Evolutionary conservation across 805 yeast genomes (phyloP), one percentile per base, ranked within the genome.

Genomic region (Candida palmyrensis): DNA sequence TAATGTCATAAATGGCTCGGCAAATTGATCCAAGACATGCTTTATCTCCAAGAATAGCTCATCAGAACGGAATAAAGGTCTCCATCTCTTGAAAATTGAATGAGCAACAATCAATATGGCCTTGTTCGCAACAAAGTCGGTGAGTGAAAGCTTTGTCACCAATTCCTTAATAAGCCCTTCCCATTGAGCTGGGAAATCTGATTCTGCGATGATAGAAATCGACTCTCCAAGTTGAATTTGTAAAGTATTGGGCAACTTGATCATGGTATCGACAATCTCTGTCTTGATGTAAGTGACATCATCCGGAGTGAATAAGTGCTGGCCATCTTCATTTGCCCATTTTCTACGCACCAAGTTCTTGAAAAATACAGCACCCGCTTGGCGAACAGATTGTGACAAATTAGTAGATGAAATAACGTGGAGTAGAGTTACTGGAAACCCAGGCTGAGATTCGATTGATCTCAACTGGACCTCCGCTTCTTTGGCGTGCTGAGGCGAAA

Each of bases 191-290:
- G 98, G 98, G 62, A 92, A 92, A 55, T 92, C 99, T 38, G 88
- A 79, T 54, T 89, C 96, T 3, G 99, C 98, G 48, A 92, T 90
- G 34, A 85, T 67, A 11, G 95, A 79, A 36, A 94, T 79, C 2
- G 96, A 80, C 59, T 94, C 99, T 33, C 97, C 97, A 32, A 92
- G 75, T 62, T 94, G 99, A n/a, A 79, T 68, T 52, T 90, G 96
- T 36, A 92, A 64, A 44, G 79, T 74, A 31, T 74, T 74, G 5
- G 96, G 96, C 32, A 88, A 64, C 23, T 75, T 57, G 40, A 89
- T 80, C 97, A 92, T 88, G 40, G 89, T 65, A n/a, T 79, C 77
- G 32, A 92, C 73, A 42, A 92, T 84, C 51, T 87, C 92, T 7
- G 58, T 36, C 53, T 89, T 89, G 43, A 92, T 74, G 28, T 79